A percentile compares a stretch with the other conserved stretches of the same genome.
Conservation (phyloP, 116 monocot genomes). For the Phalaenopsis hybrid region DNA sequence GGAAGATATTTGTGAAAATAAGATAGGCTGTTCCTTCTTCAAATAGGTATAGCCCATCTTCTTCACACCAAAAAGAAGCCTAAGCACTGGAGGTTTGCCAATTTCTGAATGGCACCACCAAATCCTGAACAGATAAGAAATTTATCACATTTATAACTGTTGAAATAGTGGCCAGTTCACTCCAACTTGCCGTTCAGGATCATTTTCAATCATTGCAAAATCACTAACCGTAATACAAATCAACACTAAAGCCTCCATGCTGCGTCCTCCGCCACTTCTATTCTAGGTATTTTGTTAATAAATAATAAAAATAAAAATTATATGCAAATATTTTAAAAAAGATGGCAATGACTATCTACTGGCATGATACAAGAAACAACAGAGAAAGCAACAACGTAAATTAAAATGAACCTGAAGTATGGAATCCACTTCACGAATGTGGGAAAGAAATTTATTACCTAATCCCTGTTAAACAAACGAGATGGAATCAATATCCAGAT, state of each 20-base stretch:
- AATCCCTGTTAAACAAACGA: slow-evolving; percentile 50
- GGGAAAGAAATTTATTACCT: slow-evolving; percentile 97
- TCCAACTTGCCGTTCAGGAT: not conserved
- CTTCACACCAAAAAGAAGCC: too few relatives aligned
- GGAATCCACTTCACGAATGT: slow-evolving; percentile 98
- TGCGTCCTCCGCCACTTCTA: not conserved
- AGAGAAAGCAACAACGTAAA: not conserved
- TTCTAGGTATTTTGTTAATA: not conserved
- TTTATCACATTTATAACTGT: not conserved
- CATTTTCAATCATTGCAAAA: not conserved
- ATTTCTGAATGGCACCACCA: too few relatives aligned
- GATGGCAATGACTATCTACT: not conserved
- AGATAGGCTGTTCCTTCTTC: too few relatives aligned
- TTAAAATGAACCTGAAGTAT: slow-evolving; percentile 82
- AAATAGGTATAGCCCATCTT: too few relatives aligned
- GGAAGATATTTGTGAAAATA: too few relatives aligned
- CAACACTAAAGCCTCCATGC: not conserved
- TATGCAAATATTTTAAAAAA: not conserved
- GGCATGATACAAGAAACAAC: not conserved
- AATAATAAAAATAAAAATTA: not conserved
- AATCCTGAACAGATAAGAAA: not conserved
- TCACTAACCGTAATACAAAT: not conserved
- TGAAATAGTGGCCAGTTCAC: not conserved
- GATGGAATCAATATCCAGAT: not conserved
- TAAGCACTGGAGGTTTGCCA: too few relatives aligned